phyloP scores from a whole-genome alignment of 495 filamentous ascomycete species.

The Penicillium dipodomyicola region DNA sequence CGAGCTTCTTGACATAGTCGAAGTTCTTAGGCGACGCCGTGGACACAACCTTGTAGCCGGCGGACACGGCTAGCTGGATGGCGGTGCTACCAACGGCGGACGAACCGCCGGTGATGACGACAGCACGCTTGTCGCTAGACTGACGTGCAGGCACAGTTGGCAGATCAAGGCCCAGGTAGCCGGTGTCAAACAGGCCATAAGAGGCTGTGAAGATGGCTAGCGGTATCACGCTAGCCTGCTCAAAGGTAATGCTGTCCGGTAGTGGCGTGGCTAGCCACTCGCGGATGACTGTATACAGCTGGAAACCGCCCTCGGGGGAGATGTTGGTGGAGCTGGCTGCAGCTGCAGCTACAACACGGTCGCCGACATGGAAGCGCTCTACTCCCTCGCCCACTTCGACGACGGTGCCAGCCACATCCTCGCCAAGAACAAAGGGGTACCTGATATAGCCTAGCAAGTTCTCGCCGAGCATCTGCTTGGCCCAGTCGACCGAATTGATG shows the following conservation, averaged over 20 bases:
- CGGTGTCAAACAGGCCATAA: neutral
- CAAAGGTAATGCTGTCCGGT: slow-evolving; percentile 31
- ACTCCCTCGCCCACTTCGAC: slow-evolving; percentile 36
- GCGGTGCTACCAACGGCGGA: slow-evolving; percentile 50
- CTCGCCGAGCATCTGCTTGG: slow-evolving; percentile 29
- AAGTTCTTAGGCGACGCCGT: slow-evolving; percentile 54
- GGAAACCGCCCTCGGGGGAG: slow-evolving; percentile 24
- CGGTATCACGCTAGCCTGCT: slow-evolving; percentile 23
- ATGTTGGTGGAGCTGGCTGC: neutral
- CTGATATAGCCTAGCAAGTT: slow-evolving; percentile 18
- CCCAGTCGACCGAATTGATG: slow-evolving; percentile 49
- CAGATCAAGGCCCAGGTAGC: neutral
- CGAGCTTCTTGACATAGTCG: slow-evolving; percentile 48
- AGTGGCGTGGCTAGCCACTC: slow-evolving; percentile 20
- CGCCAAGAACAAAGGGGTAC: slow-evolving; percentile 38
- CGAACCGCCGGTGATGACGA: neutral
- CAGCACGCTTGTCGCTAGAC: neutral
- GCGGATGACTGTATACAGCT: slow-evolving; percentile 37
- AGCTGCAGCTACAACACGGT: slow-evolving; percentile 36
- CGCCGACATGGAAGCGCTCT: slow-evolving; percentile 36
- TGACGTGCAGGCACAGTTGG: neutral
- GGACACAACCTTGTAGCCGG: slow-evolving; percentile 56
- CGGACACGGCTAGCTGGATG: slow-evolving; percentile 57
- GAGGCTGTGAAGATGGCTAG: neutral
- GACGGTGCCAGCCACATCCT: slow-evolving; percentile 44